Conservation (phyloP, 345 rosid species). For the Hevea brasiliensis region DNA sequence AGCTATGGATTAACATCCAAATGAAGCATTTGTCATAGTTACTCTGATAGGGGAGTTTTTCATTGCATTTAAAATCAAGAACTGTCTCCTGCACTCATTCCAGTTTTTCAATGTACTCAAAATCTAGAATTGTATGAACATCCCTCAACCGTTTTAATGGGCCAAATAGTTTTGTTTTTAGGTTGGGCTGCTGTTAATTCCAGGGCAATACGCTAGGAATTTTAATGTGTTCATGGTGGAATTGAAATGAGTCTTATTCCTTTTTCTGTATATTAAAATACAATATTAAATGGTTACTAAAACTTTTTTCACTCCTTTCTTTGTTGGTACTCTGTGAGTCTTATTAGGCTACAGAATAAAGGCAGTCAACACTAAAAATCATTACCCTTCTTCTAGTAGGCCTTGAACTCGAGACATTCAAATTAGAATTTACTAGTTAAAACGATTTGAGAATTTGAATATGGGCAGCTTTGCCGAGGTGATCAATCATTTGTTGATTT, state of each 20-base stretch:
- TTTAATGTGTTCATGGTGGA: too few relatives aligned
- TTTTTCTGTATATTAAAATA: background rate
- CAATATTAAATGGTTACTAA: too few relatives aligned
- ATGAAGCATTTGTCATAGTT: conserved; percentile 86
- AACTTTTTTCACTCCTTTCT: background rate
- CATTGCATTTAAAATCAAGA: too few relatives aligned
- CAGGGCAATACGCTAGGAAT: background rate
- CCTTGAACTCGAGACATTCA: too few relatives aligned
- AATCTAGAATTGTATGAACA: background rate
- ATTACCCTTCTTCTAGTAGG: too few relatives aligned
- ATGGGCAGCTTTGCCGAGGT: conserved; percentile 51
- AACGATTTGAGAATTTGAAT: conserved; percentile 5
- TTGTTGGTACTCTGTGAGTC: background rate
- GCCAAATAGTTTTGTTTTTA: too few relatives aligned
- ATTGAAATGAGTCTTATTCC: background rate
- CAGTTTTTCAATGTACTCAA: too few relatives aligned
- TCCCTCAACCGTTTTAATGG: too few relatives aligned
- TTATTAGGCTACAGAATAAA: too few relatives aligned
- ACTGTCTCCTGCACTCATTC: too few relatives aligned
- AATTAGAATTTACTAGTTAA: background rate
- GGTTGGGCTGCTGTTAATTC: background rate
- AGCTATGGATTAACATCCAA: conserved; percentile 65
- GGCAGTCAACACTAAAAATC: too few relatives aligned
- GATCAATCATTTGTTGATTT: conserved; percentile 33
- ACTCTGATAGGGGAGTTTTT: conserved; percentile 58